Evolutionary conservation across 2,329 filamentous ascomycete genomes (phyloP).

Genomic region (Fusarium sp.): DNA sequence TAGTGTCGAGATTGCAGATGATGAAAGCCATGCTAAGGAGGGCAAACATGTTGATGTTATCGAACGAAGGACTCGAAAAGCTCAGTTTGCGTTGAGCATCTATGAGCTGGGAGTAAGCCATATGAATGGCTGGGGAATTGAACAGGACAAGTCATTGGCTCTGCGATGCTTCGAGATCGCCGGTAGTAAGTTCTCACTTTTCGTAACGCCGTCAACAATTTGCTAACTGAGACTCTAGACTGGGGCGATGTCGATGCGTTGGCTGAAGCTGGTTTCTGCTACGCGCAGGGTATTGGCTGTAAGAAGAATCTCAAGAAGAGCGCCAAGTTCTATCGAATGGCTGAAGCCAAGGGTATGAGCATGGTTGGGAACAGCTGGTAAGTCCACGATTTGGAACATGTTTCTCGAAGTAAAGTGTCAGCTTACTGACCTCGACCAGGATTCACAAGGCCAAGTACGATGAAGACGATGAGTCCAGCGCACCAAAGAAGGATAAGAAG

Average conservation of each 20-base stretch:
- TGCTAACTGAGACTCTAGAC: slow-evolving; percentile 60
- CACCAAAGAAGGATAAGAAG: slow-evolving; percentile 68
- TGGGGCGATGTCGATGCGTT: slow-evolving; percentile 98
- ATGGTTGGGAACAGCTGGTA: slow-evolving; percentile 99
- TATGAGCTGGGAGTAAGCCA: slow-evolving; percentile 97
- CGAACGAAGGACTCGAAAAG: slow-evolving; percentile 86
- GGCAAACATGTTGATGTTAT: slow-evolving; percentile 74
- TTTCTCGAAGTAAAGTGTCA: background rate
- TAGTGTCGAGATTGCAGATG: slow-evolving; percentile 85
- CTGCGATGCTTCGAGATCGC: slow-evolving; percentile 97
- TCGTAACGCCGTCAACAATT: background rate
- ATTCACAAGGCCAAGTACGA: slow-evolving; percentile 97
- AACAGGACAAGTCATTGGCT: slow-evolving; percentile 90
- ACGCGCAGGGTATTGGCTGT: slow-evolving; percentile 91
- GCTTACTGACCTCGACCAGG: slow-evolving; percentile 65
- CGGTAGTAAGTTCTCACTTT: slow-evolving; percentile 70
- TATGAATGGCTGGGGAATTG: slow-evolving; percentile 98
- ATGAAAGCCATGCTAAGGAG: slow-evolving; percentile 77
- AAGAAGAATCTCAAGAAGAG: slow-evolving; percentile 98
- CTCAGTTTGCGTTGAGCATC: slow-evolving; percentile 94
- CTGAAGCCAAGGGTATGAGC: slow-evolving; percentile 93
- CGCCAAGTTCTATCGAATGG: slow-evolving; percentile 89
- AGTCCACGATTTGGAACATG: slow-evolving; percentile 56
- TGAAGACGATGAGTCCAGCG: slow-evolving; percentile 72
- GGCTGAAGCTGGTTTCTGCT: slow-evolving; percentile 95